phyloP scores from a whole-genome alignment of 2,329 filamentous ascomycete species.

The Colletotrichum sp. region DNA sequence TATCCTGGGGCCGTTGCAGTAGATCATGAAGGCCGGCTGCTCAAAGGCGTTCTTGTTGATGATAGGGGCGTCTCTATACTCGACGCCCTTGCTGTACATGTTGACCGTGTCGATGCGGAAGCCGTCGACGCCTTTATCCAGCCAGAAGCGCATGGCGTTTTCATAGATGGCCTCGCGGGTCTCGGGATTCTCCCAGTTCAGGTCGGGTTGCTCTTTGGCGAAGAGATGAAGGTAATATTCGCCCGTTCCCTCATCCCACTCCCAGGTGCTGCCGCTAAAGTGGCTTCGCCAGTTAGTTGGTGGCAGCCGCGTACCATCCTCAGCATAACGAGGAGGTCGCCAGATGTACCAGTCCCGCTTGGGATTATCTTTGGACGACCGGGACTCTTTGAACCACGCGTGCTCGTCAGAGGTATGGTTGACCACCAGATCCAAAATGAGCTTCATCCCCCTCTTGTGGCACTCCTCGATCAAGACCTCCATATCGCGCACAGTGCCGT shows the following conservation, averaged over 20 bases:
- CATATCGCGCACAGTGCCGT: conserved; percentile 71
- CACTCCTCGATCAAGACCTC: conserved; percentile 65
- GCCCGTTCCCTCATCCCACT: conserved; percentile 73
- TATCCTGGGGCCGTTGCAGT: conserved; percentile 72
- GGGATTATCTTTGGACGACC: conserved; percentile 63
- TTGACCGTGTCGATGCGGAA: conserved; percentile 81
- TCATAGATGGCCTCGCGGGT: conserved; percentile 74
- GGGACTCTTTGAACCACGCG: conserved; percentile 73
- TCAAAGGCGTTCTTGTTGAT: conserved; percentile 47
- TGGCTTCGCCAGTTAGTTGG: conserved; percentile 78
- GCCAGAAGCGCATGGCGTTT: conserved; percentile 79
- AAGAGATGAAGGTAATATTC: conserved; percentile 84
- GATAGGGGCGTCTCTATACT: conserved; percentile 63
- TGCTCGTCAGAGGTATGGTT: conserved; percentile 80
- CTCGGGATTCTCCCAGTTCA: conserved; percentile 82
- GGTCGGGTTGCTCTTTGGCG: conserved; percentile 76
- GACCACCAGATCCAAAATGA: conserved; percentile 78
- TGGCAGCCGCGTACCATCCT: conserved; percentile 66
- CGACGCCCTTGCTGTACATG: conserved; percentile 69
- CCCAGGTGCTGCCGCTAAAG: conserved; percentile 69
- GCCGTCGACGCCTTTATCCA: conserved; percentile 73
- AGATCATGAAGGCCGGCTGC: conserved; percentile 62
- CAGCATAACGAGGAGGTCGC: conserved; percentile 55
- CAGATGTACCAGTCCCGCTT: conserved; percentile 75
- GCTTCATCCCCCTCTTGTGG: conserved; percentile 68